Evolutionary conservation across 1,284 basidiomycete species (phyloP).

Genomic region (Sporisorium sorghi): DNA sequence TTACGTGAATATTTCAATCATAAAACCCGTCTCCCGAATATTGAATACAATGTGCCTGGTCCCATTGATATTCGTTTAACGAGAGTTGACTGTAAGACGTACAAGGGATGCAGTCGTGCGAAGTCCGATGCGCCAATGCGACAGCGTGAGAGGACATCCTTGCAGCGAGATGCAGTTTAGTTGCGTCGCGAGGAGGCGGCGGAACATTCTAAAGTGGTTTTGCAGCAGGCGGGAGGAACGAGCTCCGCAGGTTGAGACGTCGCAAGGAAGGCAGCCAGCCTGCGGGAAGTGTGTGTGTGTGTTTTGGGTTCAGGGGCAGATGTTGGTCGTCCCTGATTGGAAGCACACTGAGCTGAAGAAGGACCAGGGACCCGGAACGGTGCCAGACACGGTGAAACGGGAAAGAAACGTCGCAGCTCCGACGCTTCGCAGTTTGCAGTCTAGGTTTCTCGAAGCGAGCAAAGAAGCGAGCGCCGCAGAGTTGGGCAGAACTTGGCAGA

Average conservation of each 20-base stretch:
- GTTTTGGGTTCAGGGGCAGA: not conserved
- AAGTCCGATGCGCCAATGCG: not conserved
- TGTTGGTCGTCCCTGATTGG: not conserved
- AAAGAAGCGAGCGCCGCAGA: no score
- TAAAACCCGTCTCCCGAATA: no score
- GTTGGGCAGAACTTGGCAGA: not conserved
- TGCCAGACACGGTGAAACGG: not conserved
- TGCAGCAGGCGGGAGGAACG: no score
- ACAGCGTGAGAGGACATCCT: not conserved
- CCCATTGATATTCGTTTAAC: no score
- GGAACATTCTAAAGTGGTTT: not conserved
- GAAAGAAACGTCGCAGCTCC: slow-evolving; percentile 28
- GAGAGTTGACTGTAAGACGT: no score
- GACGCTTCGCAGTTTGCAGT: slow-evolving; percentile 16
- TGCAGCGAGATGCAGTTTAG: no score
- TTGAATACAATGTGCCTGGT: no score
- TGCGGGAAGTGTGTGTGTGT: not conserved
- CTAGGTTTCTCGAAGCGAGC: not conserved
- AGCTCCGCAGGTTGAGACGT: not conserved
- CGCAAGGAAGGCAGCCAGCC: not conserved
- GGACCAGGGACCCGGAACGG: not conserved
- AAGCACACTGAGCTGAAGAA: not conserved
- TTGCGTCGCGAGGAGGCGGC: no score
- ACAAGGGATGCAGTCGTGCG: not conserved
- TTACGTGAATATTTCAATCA: no score